These are phyloP conservation scores for Coemansia sp. DNA, from an alignment of 192 early-diverging fungal genomes.

Conservation along the genomic window DNA sequence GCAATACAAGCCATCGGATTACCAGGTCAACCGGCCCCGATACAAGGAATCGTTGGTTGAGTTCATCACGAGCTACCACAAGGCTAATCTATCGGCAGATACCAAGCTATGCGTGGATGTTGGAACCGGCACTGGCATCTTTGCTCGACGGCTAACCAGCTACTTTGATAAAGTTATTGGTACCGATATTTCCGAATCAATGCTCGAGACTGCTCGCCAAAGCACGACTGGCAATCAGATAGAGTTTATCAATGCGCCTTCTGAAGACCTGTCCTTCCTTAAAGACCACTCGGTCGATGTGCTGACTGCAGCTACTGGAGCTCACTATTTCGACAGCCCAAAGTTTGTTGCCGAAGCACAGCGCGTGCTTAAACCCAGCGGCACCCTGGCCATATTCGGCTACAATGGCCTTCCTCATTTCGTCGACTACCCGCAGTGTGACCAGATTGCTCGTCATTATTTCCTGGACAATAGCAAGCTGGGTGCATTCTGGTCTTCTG, in stretches of 20 bases:
- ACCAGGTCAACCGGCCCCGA: constrained; percentile 25
- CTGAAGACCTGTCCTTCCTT: constrained; percentile 30
- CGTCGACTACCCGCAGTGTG: constrained; percentile 44
- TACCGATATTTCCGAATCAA: constrained; percentile 38
- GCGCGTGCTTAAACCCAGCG: constrained; percentile 44
- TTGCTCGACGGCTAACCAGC: constrained; percentile 36
- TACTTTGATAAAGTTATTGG: constrained; percentile 31
- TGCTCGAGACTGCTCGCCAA: constrained; percentile 40
- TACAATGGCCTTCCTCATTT: constrained; percentile 39
- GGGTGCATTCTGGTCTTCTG: constrained; percentile 22
- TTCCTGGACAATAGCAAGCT: constrained; percentile 7
- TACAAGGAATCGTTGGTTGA: constrained; percentile 29
- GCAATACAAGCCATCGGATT: constrained; percentile 9
- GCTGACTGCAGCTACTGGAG: constrained; percentile 40
- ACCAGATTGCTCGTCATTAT: constrained; percentile 6
- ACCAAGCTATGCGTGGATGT: constrained; percentile 40
- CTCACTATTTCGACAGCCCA: constrained; percentile 43
- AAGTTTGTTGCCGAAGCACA: constrained; percentile 31
- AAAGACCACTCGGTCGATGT: constrained; percentile 31
- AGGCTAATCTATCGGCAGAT: constrained; percentile 13
- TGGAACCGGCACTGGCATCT: constrained; percentile 45
- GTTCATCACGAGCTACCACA: constrained; percentile 23
- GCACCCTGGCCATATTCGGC: constrained; percentile 46
- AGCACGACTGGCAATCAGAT: constrained; percentile 1
- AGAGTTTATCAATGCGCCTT: constrained; percentile 29